Conservation (phyloP, 179 eudicot genomes). For the Pouteria campechiana region DNA sequence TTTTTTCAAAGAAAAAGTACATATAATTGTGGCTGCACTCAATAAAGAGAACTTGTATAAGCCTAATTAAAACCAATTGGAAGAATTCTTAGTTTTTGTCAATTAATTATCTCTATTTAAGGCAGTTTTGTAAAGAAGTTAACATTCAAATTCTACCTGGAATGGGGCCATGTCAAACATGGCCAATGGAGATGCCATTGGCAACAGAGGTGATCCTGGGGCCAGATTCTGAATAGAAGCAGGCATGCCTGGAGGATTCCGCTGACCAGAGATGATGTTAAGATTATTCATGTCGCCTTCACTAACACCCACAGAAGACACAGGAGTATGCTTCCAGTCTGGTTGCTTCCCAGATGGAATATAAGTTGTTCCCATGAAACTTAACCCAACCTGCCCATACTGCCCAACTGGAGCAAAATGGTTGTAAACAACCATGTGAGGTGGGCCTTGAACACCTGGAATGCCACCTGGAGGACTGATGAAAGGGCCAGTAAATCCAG, state of each 20-base stretch:
- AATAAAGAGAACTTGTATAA: no score
- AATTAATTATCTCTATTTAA: no score
- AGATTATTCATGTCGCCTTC: constrained; percentile 48
- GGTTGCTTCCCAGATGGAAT: constrained; percentile 88
- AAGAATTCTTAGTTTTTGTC: no score
- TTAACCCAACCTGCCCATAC: constrained; percentile 91
- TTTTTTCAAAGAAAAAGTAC: no score
- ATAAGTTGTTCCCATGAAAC: constrained; percentile 92
- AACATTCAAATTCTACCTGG: constrained; percentile 61
- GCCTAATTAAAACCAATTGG: no score
- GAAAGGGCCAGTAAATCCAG: constrained; percentile 81
- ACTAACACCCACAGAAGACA: constrained; percentile 32
- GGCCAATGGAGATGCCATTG: constrained; percentile 73
- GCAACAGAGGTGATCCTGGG: constrained; percentile 70
- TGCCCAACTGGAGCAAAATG: constrained; percentile 97
- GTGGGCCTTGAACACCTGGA: constrained; percentile 90
- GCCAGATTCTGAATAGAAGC: constrained; percentile 58
- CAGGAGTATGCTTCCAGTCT: constrained; percentile 75
- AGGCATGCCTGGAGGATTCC: constrained; percentile 35
- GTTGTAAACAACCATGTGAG: constrained; percentile 94
- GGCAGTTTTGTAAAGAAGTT: no score
- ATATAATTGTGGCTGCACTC: no score
- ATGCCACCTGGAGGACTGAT: constrained; percentile 74
- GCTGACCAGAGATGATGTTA: constrained; percentile 47
- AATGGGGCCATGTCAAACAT: constrained; percentile 85